phyloP scores from a whole-genome alignment of 192 early-diverging fungal genomes.

The Phlyctochytrium arcticum region DNA sequence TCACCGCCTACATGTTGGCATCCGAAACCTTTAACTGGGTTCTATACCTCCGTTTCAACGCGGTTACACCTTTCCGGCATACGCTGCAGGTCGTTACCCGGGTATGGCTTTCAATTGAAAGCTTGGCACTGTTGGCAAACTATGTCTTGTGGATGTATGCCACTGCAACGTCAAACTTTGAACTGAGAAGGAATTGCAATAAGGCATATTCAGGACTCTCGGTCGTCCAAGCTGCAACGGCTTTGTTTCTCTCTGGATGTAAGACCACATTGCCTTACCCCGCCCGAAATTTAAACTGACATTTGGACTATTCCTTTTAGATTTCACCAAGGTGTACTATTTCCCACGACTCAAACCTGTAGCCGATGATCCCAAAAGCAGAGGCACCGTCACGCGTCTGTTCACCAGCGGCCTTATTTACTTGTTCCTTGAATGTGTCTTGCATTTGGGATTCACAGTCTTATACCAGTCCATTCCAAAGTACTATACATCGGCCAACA shows the following conservation, averaged over 20 bases:
- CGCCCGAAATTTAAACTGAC: too few relatives aligned
- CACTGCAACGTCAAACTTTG: not conserved
- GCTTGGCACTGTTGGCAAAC: not conserved
- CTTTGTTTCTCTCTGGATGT: slow-evolving; percentile 12
- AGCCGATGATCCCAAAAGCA: too few relatives aligned
- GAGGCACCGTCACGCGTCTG: not conserved
- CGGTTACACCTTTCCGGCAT: slow-evolving; percentile 7
- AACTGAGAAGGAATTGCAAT: not conserved
- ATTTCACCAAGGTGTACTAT: slow-evolving; percentile 15
- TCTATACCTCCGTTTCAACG: slow-evolving; percentile 15
- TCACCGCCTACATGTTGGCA: not conserved
- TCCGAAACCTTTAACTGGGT: slow-evolving; percentile 20
- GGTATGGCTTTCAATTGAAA: slow-evolving; percentile 12
- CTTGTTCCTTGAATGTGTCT: not conserved
- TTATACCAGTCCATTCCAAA: not conserved
- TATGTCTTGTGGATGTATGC: slow-evolving; percentile 13
- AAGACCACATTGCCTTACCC: too few relatives aligned
- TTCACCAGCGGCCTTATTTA: not conserved
- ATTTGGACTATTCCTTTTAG: too few relatives aligned
- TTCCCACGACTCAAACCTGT: slow-evolving; percentile 1
- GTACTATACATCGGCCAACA: not conserved
- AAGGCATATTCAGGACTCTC: not conserved
- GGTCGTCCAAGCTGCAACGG: slow-evolving; percentile 5
- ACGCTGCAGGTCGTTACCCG: not conserved
- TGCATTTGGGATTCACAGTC: not conserved